Evolutionary conservation across 768 basidiomycete genomes (phyloP).

Genomic region (Leccinellum albellum): DNA sequence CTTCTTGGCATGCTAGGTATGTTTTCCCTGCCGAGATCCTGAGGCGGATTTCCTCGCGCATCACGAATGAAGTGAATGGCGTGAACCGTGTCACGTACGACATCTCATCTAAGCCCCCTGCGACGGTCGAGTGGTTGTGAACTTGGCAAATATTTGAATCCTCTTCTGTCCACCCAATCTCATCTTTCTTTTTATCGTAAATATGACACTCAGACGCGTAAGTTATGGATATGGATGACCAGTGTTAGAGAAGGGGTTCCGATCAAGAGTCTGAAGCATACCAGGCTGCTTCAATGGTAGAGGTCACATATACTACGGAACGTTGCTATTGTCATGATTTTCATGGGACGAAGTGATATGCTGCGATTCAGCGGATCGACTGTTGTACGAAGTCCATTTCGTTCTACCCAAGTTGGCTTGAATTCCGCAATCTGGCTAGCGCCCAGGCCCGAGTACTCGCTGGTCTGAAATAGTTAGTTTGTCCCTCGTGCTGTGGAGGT

Average conservation of each 20-base stretch:
- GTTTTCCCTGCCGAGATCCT: slow-evolving; percentile 92
- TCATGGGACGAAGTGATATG: not conserved
- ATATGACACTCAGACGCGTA: not conserved
- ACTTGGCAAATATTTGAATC: not conserved
- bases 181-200: not conserved
- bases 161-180: not conserved
- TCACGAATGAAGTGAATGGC: slow-evolving; percentile 97
- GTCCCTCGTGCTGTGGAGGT: not conserved
- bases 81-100: slow-evolving; percentile 96
- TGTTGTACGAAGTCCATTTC: not conserved
- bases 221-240: not conserved
- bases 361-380: not conserved
- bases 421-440: not conserved
- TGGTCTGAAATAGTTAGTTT: not conserved
- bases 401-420: not conserved
- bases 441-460: not conserved
- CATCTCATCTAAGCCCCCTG: slow-evolving; percentile 96
- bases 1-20: slow-evolving; percentile 53
- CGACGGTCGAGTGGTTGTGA: slow-evolving; percentile 50
- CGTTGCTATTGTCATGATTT: not conserved
- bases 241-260: not conserved
- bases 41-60: slow-evolving; percentile 88
- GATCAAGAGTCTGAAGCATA: not conserved
- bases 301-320: too few relatives aligned
- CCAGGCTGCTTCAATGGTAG: too few relatives aligned